These are phyloP conservation scores for Dactylellina drechsleri DNA, from an alignment of 2,329 filamentous ascomycete genomes.

Conservation along the genomic window DNA sequence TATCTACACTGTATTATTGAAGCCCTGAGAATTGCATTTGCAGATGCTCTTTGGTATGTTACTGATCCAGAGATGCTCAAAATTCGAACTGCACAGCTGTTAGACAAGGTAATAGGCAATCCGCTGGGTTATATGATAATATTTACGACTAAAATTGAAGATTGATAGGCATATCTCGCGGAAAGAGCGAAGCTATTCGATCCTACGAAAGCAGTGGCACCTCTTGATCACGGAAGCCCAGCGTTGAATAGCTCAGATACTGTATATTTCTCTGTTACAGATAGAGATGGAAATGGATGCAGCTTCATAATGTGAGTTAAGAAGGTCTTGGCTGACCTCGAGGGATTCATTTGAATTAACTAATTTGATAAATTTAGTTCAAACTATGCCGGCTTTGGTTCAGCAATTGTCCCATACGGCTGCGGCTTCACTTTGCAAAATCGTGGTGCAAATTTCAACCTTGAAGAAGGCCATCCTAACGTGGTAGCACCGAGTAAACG, in stretches of 20 bases:
- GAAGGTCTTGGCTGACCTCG: neutral
- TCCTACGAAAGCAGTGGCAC: conserved; percentile 66
- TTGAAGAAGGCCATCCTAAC: conserved; percentile 78
- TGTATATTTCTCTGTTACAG: conserved; percentile 89
- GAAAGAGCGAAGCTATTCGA: conserved; percentile 70
- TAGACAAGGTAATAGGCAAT: conserved; percentile 69
- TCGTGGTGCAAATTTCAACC: conserved; percentile 85
- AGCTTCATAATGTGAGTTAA: conserved; percentile 82
- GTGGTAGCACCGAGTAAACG: conserved; percentile 81
- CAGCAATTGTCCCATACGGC: conserved; percentile 81
- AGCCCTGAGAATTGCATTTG: conserved; percentile 85
- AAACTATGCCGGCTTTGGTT: conserved; percentile 90
- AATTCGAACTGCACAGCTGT: conserved; percentile 75
- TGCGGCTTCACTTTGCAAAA: conserved; percentile 96
- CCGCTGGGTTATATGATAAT: neutral
- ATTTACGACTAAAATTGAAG: neutral
- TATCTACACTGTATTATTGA: conserved; percentile 88
- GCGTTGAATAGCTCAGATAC: conserved; percentile 89
- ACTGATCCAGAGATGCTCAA: conserved; percentile 79
- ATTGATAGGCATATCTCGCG: conserved; percentile 65
- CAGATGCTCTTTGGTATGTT: conserved; percentile 89
- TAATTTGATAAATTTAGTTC: conserved; percentile 63
- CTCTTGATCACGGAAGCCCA: conserved; percentile 78
- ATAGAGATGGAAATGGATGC: conserved; percentile 84
- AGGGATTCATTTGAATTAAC: neutral